A percentile compares a stretch with the other conserved stretches of the same genome.
phyloP scores from a whole-genome alignment of 768 basidiomycete species.

The Gloeostereum incarnatum region DNA sequence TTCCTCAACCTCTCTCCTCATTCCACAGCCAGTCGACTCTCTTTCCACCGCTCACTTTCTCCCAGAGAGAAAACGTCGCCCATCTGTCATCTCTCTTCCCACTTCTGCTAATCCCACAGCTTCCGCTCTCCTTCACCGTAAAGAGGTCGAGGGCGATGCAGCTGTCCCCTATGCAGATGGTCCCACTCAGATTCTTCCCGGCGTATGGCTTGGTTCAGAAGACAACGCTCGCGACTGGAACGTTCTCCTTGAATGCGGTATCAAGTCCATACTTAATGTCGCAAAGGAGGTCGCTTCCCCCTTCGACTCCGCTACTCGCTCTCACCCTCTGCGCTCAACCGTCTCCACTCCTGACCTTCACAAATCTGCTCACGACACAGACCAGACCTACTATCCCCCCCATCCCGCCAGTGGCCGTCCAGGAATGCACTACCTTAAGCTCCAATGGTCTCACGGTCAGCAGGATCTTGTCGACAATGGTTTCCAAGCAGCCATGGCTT shows the following conservation, averaged over 20 bases:
- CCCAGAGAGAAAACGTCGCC: slow-evolving; percentile 43
- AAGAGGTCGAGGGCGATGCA: slow-evolving; percentile 54
- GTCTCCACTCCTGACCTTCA: slow-evolving; percentile 62
- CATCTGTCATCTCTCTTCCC: slow-evolving; percentile 66
- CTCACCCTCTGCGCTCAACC: slow-evolving; percentile 46
- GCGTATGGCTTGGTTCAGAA: slow-evolving; percentile 86
- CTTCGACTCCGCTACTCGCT: slow-evolving; percentile 37
- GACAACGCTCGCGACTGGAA: slow-evolving; percentile 85
- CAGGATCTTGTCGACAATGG: slow-evolving; percentile 74
- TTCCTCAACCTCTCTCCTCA: slow-evolving; percentile 35
- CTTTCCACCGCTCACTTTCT: slow-evolving; percentile 20
- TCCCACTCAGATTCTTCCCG: slow-evolving; percentile 77
- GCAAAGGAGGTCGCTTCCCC: slow-evolving; percentile 84
- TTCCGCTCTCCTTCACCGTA: slow-evolving; percentile 49
- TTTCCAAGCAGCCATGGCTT: slow-evolving; percentile 73
- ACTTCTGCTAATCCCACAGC: slow-evolving; percentile 33
- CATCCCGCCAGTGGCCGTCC: slow-evolving; percentile 65
- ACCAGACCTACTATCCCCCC: slow-evolving; percentile 56
- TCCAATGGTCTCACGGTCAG: slow-evolving; percentile 93
- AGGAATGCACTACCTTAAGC: slow-evolving; percentile 79
- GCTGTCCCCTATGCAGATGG: slow-evolving; percentile 70
- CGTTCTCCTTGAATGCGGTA: slow-evolving; percentile 58
- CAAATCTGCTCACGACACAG: slow-evolving; percentile 20
- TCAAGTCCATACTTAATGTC: slow-evolving; percentile 81
- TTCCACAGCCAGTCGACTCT: slow-evolving; percentile 21